Evolutionary conservation across 306 rosid genomes (phyloP).

Genomic region (Coriaria nepalensis): DNA sequence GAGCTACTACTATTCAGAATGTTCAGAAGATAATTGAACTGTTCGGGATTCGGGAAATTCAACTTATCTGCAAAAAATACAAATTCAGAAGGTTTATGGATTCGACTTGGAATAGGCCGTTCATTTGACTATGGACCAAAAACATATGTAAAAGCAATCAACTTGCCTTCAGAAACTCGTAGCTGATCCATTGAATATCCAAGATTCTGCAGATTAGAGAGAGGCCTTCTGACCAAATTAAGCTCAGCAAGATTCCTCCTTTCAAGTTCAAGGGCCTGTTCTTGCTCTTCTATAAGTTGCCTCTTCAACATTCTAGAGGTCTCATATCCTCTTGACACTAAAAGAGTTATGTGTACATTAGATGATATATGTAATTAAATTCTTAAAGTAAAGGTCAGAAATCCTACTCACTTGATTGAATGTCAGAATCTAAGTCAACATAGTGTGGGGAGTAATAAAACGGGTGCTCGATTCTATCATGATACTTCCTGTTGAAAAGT

Average conservation of each 20-base stretch:
- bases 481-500: conserved; percentile 38
- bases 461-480: conserved; percentile 34
- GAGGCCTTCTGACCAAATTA: conserved; percentile 18
- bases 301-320: conserved; percentile 29
- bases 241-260: conserved; percentile 34
- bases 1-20: conserved; percentile 24
- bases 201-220: conserved; percentile 18
- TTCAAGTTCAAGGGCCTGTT: conserved; percentile 32
- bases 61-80: conserved; percentile 24
- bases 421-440: conserved; percentile 31
- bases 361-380: no score
- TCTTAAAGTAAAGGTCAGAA: neutral
- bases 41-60: conserved; percentile 24
- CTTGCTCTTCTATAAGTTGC: conserved; percentile 40
- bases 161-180: conserved; percentile 27
- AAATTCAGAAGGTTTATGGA: neutral
- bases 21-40: conserved; percentile 21
- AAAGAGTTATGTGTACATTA: conserved; percentile 1
- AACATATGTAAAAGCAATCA: neutral
- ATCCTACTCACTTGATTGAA: conserved; percentile 42
- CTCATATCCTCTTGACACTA: conserved; percentile 39
- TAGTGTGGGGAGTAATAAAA: conserved; percentile 20
- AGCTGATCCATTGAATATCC: conserved; percentile 29
- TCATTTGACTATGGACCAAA: neutral
- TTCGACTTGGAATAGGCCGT: neutral